Conservation (phyloP, 2,329 filamentous ascomycete genomes). For the Hymenotorrendiella dingleyae region DNA sequence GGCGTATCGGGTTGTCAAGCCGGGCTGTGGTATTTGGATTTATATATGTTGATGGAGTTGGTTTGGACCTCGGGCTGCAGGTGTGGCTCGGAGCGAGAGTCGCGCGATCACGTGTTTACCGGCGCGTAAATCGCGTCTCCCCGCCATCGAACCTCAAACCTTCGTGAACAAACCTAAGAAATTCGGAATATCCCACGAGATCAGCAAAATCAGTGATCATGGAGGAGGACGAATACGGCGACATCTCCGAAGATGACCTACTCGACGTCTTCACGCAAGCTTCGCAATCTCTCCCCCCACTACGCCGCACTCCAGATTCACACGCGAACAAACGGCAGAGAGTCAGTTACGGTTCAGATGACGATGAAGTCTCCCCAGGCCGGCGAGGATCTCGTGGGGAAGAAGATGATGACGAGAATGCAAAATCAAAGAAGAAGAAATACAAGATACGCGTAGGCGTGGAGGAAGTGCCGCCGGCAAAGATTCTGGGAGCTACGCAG, state of each 20-base stretch:
- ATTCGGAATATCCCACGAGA: not conserved
- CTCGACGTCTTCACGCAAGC: conserved; percentile 52
- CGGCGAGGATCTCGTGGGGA: conserved; percentile 8
- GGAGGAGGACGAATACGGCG: conserved; percentile 56
- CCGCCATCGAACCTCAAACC: not conserved
- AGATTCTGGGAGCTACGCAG: conserved; percentile 28
- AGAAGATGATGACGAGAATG: conserved; percentile 17
- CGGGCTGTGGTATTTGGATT: no score
- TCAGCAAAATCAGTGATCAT: conserved; percentile 2
- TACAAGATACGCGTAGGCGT: conserved; percentile 26
- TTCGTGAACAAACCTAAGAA: not conserved
- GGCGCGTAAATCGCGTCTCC: not conserved
- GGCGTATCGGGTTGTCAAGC: no score
- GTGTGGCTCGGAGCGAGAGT: not conserved
- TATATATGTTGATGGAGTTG: no score
- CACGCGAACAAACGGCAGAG: conserved; percentile 33
- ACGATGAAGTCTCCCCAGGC: conserved; percentile 14
- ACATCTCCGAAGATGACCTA: conserved; percentile 61
- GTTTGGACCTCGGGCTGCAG: no score
- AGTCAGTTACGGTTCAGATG: conserved; percentile 15
- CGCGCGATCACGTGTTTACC: not conserved
- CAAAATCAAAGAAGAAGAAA: conserved; percentile 25
- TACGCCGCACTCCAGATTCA: conserved; percentile 22
- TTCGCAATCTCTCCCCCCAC: conserved; percentile 23
- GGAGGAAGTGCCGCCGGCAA: conserved; percentile 20